Evolutionary conservation across 208 protist species (phyloP).

Genomic region (Leishmania mexicana): DNA sequence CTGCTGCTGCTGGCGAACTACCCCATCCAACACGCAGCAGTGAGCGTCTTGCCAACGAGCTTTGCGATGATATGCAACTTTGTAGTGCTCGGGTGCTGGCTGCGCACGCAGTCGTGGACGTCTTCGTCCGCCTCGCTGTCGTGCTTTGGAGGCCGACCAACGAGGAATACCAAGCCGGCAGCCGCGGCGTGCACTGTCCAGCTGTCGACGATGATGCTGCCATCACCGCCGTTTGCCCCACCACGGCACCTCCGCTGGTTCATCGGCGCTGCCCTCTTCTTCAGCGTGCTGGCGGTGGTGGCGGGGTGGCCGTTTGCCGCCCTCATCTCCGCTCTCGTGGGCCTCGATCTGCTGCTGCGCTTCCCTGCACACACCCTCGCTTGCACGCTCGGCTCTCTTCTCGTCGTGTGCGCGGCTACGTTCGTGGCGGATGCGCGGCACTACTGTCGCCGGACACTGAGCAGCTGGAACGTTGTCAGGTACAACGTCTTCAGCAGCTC

Average conservation of each 20-base stretch:
- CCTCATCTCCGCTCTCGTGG: conserved; percentile 80
- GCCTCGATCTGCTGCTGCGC: conserved; percentile 68
- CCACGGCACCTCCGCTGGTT: conserved; percentile 6
- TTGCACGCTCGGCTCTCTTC: conserved; percentile 29
- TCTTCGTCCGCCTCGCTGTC: background rate
- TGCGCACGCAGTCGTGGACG: conserved; percentile 39
- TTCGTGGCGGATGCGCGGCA: conserved; percentile 47
- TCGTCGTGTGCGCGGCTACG: conserved; percentile 18
- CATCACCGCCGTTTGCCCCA: background rate
- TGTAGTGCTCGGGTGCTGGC: conserved; percentile 58
- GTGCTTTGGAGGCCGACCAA: background rate
- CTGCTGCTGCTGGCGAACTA: conserved; percentile 64
- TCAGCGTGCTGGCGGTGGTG: conserved; percentile 52
- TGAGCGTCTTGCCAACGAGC: conserved; percentile 79
- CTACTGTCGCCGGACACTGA: conserved; percentile 49
- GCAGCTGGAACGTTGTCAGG: conserved; percentile 62
- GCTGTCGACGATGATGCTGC: background rate
- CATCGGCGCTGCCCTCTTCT: conserved; percentile 38
- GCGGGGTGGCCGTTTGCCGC: conserved; percentile 93
- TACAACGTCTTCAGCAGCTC: conserved; percentile 69
- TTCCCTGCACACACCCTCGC: conserved; percentile 32
- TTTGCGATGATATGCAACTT: conserved; percentile 90
- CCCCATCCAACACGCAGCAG: conserved; percentile 73
- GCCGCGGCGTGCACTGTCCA: background rate
- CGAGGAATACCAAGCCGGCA: background rate